Base-by-base conservation (phyloP, 768 basidiomycete genomes). In the Nidularia pulvinata region DNA sequence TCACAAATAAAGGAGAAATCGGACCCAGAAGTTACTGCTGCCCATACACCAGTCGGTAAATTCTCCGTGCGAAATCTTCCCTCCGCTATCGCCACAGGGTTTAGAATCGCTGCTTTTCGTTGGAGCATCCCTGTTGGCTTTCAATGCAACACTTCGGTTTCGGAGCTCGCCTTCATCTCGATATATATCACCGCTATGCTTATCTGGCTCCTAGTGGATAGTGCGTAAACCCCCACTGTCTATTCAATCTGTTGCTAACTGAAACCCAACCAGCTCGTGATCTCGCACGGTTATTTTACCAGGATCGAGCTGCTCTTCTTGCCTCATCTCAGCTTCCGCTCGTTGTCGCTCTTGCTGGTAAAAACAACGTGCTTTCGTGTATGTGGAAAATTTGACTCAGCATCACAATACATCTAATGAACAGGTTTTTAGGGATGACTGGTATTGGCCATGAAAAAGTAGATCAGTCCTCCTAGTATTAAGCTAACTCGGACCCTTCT, bases 291-390 rank as follows among this genome's bases (percentile, higher is more conserved):
- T 65, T 60, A 59, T 67, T 70, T 49, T 71, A 69, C 50, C 64
- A 72, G 59, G 66, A 69, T 46, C 62, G 71, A 34, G 67, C 77
- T 7, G 78, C 75, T 1, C 74, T 74, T 55, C 57, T 78, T 25
- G 77, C 76, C 2, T 72, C 77, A 33, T 72, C 69, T 50, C 78
- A 84, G 58, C 67, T 82, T 1, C 77, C 81, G 6, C 68, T 83
- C 50, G 72, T 84, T 44, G 77, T 83, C 9, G 79, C 78, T 5
- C 65, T 84, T 6, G 81, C 80, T 1, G 79, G 78, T 13, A 84
- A 84, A 68, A 84, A 84, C 61, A 83, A 82, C 58, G 56, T 82
- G 44, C 75, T 84, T 45, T 82, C 81, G 7, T 75, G 81, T 80
- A 58, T 60, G 66, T 54, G n/a, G n/a, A n/a, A n/a, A n/a, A n/a